These are phyloP conservation scores for Cercospora zeina DNA, from an alignment of 2,329 filamentous ascomycete genomes.

Conservation along the genomic window DNA sequence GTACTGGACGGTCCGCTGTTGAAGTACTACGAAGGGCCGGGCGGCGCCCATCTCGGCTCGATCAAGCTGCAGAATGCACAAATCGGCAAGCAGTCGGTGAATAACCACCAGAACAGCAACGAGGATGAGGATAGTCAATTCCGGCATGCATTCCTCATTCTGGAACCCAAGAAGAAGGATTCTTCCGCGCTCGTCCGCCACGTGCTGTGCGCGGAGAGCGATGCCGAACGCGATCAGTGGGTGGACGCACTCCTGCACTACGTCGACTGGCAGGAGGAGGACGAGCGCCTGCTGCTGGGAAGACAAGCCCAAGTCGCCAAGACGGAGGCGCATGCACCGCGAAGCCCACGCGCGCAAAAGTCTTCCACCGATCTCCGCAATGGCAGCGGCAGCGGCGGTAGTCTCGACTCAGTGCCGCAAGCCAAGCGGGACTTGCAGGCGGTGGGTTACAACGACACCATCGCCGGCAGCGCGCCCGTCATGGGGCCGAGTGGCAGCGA, in stretches of 20 bases:
- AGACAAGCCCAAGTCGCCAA: conserved; percentile 31
- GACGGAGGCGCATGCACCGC: conserved; percentile 32
- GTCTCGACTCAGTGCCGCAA: conserved; percentile 6
- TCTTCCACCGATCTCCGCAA: conserved; percentile 42
- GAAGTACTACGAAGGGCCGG: conserved; percentile 88
- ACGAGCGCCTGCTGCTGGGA: conserved; percentile 45
- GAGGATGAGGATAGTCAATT: conserved; percentile 92
- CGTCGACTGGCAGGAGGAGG: conserved; percentile 71
- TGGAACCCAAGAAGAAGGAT: conserved; percentile 97
- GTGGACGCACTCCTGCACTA: conserved; percentile 86
- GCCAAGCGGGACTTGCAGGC: conserved; percentile 34
- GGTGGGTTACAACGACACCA: conserved; percentile 58
- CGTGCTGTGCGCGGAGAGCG: conserved; percentile 92
- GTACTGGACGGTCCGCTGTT: conserved; percentile 69
- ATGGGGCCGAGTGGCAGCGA: conserved; percentile 41
- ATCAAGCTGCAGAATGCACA: conserved; percentile 90
- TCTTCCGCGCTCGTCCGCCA: conserved; percentile 84
- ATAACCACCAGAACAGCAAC: conserved; percentile 53
- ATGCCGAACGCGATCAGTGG: conserved; percentile 89
- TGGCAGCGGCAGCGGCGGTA: conserved; percentile 28
- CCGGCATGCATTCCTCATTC: conserved; percentile 88
- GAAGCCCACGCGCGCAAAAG: conserved; percentile 40
- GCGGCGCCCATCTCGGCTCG: conserved; percentile 84
- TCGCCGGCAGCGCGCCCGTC: conserved; percentile 59
- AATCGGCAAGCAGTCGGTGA: conserved; percentile 87